Evolutionary conservation across 306 rosid species (phyloP).

Genomic region (Lathyrus oleraceus): DNA sequence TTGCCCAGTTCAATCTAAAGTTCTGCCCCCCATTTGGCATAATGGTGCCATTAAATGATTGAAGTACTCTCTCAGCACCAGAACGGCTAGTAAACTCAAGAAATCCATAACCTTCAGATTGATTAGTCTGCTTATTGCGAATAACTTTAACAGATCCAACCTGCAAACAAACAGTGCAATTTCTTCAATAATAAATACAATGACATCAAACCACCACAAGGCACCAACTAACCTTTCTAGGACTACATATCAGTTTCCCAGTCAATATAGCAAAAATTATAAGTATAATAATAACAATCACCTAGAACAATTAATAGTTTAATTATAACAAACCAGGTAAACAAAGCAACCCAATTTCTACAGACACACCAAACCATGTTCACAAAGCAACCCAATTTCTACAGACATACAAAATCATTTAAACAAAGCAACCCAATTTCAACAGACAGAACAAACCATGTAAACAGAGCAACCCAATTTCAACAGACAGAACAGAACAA

Average conservation of each 20-base stretch:
- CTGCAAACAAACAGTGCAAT: constrained; percentile 40
- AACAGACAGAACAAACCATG: too few relatives aligned
- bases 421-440: too few relatives aligned
- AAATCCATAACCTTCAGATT: constrained; percentile 91
- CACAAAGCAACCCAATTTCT: not conserved
- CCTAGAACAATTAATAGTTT: not conserved
- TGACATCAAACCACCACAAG: not conserved
- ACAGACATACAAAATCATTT: too few relatives aligned
- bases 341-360: too few relatives aligned
- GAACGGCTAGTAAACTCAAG: constrained; percentile 71
- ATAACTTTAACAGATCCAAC: constrained; percentile 72
- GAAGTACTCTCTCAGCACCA: constrained; percentile 81
- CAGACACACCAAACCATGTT: not conserved
- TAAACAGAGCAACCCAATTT: too few relatives aligned
- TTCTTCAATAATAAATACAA: not conserved
- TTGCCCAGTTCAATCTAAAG: constrained; percentile 94
- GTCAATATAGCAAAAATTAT: not conserved
- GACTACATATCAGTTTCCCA: not conserved
- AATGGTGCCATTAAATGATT: constrained; percentile 68
- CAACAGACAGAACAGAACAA: not conserved
- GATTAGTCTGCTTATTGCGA: constrained; percentile 77
- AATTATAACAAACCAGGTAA: not conserved
- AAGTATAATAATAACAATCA: not conserved
- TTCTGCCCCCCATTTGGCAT: constrained; percentile 90
- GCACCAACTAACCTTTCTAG: not conserved